Percentiles rank a stretch among this genome's conserved stretches.
Evolutionary conservation across 306 rosid genomes (phyloP).

Genomic region (Coriaria nepalensis): DNA sequence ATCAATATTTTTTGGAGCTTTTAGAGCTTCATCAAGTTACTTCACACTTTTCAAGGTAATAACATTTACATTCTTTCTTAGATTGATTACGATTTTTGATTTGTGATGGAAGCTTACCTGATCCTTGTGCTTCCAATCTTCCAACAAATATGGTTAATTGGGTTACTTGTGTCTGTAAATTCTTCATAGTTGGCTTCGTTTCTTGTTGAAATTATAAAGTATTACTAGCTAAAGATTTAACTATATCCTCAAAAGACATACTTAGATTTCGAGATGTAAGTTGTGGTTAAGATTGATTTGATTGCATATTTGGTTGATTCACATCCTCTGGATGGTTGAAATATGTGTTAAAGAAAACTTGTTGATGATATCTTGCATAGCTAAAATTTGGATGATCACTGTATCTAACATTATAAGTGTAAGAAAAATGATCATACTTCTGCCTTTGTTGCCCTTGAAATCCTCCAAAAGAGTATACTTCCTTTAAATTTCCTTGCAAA

Average conservation of each 20-base stretch:
- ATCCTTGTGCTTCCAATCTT: not conserved
- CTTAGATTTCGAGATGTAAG: not conserved
- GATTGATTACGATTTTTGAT: not conserved
- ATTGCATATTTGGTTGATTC: no score
- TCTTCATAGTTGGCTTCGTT: no score
- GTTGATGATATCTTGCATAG: not conserved
- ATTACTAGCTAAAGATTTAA: not conserved
- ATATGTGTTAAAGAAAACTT: not conserved
- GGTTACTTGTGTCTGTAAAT: no score
- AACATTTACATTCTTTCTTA: not conserved
- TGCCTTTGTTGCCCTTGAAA: no score
- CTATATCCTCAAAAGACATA: not conserved
- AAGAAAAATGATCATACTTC: no score
- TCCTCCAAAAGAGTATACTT: no score
- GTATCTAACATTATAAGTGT: no score
- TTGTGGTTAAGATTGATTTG: not conserved
- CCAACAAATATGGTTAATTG: not conserved
- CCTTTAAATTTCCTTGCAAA: no score
- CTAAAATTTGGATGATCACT: not conserved
- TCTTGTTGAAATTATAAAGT: not conserved
- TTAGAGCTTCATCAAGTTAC: not conserved
- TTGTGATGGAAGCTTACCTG: not conserved
- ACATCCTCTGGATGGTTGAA: not conserved
- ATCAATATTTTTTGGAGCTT: not conserved
- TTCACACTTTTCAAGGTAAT: not conserved